A percentile compares a stretch with the other conserved stretches of the same genome.
Evolutionary conservation across 1,139 yeast species (phyloP).

Genomic region (Hansenula sp.): DNA sequence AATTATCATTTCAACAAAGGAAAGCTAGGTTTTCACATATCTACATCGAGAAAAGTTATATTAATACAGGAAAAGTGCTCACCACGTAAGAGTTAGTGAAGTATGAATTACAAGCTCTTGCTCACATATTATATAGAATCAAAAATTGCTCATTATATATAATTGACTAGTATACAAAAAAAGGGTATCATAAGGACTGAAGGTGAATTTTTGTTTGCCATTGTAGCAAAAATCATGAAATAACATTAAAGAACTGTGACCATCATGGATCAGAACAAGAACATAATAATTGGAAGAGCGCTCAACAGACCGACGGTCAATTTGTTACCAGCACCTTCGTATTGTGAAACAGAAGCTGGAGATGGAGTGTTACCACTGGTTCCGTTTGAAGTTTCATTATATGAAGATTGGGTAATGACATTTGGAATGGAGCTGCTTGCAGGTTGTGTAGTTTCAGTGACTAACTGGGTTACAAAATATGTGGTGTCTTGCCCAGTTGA

Average conservation of each 20-base stretch:
- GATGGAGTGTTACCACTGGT: neutral
- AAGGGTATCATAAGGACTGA: neutral
- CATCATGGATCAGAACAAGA: neutral
- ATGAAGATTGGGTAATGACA: neutral
- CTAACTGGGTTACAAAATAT: neutral
- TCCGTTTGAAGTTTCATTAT: neutral
- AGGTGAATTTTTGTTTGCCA: neutral
- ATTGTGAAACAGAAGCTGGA: neutral
- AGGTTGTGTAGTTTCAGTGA: neutral
- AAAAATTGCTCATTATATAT: too few relatives aligned
- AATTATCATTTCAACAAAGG: too few relatives aligned
- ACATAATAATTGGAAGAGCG: neutral
- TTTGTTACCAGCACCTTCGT: constrained; percentile 2
- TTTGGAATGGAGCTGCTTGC: neutral
- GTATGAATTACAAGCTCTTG: too few relatives aligned
- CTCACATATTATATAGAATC: too few relatives aligned
- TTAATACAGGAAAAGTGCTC: too few relatives aligned
- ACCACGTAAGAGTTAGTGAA: neutral
- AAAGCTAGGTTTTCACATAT: too few relatives aligned
- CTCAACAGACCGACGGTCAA: neutral
- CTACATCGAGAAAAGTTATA: too few relatives aligned
- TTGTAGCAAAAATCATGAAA: neutral
- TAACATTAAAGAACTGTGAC: neutral
- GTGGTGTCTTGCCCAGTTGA: neutral
- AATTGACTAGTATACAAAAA: neutral